A percentile compares a stretch with the other conserved stretches of the same genome.
These are phyloP conservation scores for Physaria fendleri DNA, from an alignment of 345 rosid species.

Conservation along the genomic window DNA sequence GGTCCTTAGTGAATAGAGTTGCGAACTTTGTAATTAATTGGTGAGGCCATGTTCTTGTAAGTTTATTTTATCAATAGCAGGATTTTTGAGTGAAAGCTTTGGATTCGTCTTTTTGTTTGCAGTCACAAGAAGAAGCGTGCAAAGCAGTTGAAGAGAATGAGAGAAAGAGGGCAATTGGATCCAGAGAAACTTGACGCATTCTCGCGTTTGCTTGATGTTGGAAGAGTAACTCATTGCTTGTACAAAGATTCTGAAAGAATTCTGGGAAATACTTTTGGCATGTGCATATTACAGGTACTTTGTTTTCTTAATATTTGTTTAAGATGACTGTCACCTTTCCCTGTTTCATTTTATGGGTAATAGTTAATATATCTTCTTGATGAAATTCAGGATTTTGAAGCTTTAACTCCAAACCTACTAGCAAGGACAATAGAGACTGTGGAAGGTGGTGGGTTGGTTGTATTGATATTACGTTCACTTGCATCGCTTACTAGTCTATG, in stretches of 20 bases:
- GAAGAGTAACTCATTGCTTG: slow-evolving; percentile 77
- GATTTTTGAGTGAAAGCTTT: not conserved
- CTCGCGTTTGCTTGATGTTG: slow-evolving; percentile 79
- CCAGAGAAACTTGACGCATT: slow-evolving; percentile 94
- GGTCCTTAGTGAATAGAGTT: not conserved
- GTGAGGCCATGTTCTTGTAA: not conserved
- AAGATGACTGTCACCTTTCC: not conserved
- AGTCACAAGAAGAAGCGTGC: slow-evolving; percentile 89
- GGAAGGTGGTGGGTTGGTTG: slow-evolving; percentile 88
- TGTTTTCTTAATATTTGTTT: not conserved
- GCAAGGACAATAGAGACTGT: slow-evolving; percentile 98
- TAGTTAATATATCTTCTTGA: slow-evolving; percentile 2
- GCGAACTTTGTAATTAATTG: not conserved
- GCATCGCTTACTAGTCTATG: slow-evolving; percentile 75
- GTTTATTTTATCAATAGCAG: not conserved
- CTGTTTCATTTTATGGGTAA: slow-evolving; percentile 2
- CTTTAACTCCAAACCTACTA: slow-evolving; percentile 86
- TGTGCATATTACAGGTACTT: slow-evolving; percentile 88
- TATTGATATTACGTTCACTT: slow-evolving; percentile 75
- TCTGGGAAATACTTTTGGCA: slow-evolving; percentile 92
- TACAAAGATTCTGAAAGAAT: slow-evolving; percentile 87
- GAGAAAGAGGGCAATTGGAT: slow-evolving; percentile 85
- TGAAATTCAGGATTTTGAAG: slow-evolving; percentile 83
- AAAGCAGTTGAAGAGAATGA: slow-evolving; percentile 73
- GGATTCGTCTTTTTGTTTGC: slow-evolving; percentile 25